Evolutionary conservation across 2,329 filamentous ascomycete species (phyloP).

Genomic region (Thelonectria olida): DNA sequence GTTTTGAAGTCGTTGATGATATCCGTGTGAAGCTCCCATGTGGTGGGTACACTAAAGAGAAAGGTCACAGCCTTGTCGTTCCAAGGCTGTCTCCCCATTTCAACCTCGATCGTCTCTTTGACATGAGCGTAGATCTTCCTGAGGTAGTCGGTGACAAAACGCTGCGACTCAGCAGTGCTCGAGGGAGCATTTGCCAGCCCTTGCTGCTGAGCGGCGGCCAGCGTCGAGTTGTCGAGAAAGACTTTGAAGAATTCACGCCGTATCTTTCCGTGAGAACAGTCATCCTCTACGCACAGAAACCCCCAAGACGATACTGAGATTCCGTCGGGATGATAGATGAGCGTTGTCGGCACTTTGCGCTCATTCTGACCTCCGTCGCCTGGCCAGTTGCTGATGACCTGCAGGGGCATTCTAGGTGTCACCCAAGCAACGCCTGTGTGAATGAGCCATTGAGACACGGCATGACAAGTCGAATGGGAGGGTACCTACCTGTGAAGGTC

Average conservation of each 20-base stretch:
- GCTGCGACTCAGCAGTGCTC: slow-evolving; percentile 53
- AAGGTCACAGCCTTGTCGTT: slow-evolving; percentile 57
- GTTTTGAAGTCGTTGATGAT: slow-evolving; percentile 61
- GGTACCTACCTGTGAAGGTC: slow-evolving; percentile 53
- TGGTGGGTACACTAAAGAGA: slow-evolving; percentile 66
- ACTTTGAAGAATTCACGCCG: slow-evolving; percentile 65
- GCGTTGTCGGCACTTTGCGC: slow-evolving; percentile 63
- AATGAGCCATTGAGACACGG: neutral
- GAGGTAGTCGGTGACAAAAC: slow-evolving; percentile 60
- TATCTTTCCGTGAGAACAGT: slow-evolving; percentile 46
- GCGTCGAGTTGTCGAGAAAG: slow-evolving; percentile 57
- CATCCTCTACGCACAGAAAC: slow-evolving; percentile 59
- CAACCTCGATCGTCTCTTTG: slow-evolving; percentile 53
- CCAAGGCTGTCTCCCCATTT: slow-evolving; percentile 54
- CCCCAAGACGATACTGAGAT: slow-evolving; percentile 59
- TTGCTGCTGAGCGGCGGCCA: slow-evolving; percentile 53
- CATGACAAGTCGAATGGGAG: neutral
- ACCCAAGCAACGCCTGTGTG: slow-evolving; percentile 47
- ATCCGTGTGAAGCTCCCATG: slow-evolving; percentile 57
- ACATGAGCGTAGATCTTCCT: slow-evolving; percentile 58
- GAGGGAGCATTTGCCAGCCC: slow-evolving; percentile 54
- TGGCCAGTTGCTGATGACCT: slow-evolving; percentile 63
- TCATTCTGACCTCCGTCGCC: slow-evolving; percentile 61
- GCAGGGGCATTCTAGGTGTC: slow-evolving; percentile 51
- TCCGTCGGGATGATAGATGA: slow-evolving; percentile 56